Percentiles rank a stretch among this genome's conserved stretches.
These are phyloP conservation scores for cucumber (Cucumis sativus) DNA, from an alignment of 306 rosid genomes.

Conservation along the genomic window DNA sequence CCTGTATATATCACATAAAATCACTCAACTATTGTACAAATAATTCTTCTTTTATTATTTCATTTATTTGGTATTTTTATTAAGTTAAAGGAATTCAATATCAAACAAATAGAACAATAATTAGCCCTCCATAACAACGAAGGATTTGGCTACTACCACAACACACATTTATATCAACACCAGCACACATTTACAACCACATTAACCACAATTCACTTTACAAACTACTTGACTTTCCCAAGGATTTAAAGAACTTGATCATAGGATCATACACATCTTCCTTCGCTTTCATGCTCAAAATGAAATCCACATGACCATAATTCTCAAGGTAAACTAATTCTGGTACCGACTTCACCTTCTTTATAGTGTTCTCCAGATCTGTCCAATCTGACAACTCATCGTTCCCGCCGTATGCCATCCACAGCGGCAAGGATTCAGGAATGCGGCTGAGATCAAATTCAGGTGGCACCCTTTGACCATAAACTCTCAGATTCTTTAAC, in stretches of 20 bases:
- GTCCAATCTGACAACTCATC: conserved; percentile 62
- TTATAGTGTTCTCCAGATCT: conserved; percentile 51
- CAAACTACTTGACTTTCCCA: conserved; percentile 20
- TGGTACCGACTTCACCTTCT: conserved; percentile 51
- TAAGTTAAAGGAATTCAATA: too few species aligned
- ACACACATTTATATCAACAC: too few species aligned
- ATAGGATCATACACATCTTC: conserved; percentile 65
- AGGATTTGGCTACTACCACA: too few species aligned
- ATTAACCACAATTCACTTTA: conserved; percentile 5
- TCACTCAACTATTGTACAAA: too few species aligned
- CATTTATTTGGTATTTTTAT: too few species aligned
- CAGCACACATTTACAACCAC: neutral
- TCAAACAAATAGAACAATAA: too few species aligned
- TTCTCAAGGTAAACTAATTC: conserved; percentile 70
- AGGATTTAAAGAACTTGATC: conserved; percentile 37
- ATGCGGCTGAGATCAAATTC: conserved; percentile 53
- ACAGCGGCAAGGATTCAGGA: conserved; percentile 71
- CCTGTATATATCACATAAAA: too few species aligned
- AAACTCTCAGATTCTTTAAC: conserved; percentile 46
- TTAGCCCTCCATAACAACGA: too few species aligned
- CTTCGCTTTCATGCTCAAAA: conserved; percentile 53
- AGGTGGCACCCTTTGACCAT: conserved; percentile 66
- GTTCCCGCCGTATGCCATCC: conserved; percentile 88
- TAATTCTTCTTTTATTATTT: too few species aligned
- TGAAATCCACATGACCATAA: conserved; percentile 82